Conservation (phyloP, 441 rosid species). For the Adansonia rubrostipa region DNA sequence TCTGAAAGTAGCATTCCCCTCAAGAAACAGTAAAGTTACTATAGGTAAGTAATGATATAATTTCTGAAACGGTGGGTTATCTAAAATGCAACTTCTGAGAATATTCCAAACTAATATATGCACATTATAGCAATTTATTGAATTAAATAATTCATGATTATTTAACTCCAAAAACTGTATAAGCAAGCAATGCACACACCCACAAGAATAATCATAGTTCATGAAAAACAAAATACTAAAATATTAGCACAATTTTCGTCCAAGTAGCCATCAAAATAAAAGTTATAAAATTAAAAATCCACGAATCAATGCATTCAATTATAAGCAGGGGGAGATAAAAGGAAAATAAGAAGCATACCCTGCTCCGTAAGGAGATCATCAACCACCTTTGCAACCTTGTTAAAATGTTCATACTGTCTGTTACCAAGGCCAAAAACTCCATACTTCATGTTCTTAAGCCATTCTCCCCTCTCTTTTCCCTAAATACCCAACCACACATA, state of each 20-base stretch:
- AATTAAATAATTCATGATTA: not conserved
- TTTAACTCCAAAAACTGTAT: not conserved
- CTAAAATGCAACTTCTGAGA: not conserved
- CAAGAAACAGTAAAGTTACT: not conserved
- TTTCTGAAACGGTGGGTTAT: not conserved
- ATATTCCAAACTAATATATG: not conserved
- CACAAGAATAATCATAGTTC: not conserved
- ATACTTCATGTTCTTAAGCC: constrained; percentile 69
- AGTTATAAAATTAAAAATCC: not conserved
- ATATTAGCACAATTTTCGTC: not conserved
- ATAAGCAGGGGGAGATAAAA: not conserved
- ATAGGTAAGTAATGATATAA: not conserved
- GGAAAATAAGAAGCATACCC: constrained; percentile 56
- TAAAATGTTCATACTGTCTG: constrained; percentile 96
- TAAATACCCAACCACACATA: constrained; percentile 32
- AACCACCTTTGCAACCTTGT: constrained; percentile 88
- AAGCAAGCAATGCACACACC: not conserved
- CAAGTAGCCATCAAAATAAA: not conserved
- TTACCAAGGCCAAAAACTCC: constrained; percentile 98
- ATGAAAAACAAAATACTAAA: not conserved
- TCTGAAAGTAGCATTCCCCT: not conserved
- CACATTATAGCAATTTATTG: not conserved
- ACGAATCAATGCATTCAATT: not conserved
- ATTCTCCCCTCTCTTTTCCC: constrained; percentile 78
- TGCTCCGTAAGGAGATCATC: constrained; percentile 72